Percentiles rank a stretch among this genome's conserved stretches.
phyloP scores from a whole-genome alignment of 2,329 filamentous ascomycete species.

The Xylariaceae sp. region DNA sequence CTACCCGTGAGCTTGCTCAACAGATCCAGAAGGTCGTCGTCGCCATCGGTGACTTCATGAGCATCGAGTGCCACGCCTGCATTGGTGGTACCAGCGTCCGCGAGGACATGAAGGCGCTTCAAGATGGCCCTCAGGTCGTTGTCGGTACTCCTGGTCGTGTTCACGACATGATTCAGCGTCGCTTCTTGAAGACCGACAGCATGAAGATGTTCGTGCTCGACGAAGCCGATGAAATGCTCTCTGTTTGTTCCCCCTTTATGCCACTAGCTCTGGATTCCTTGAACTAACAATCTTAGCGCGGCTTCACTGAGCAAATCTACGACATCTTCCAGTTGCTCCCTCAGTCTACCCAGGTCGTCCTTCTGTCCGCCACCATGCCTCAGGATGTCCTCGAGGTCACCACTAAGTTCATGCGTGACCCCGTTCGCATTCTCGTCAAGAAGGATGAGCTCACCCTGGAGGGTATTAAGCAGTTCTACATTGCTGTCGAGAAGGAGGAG shows the following conservation, averaged over 20 bases:
- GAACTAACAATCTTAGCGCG: slow-evolving; percentile 57
- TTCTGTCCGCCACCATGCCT: slow-evolving; percentile 97
- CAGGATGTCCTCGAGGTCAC: slow-evolving; percentile 99
- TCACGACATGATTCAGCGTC: slow-evolving; percentile 98
- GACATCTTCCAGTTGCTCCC: slow-evolving; percentile 99
- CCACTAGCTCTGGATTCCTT: not conserved
- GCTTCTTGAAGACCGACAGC: slow-evolving; percentile 90
- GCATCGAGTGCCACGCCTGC: slow-evolving; percentile 97
- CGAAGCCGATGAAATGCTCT: slow-evolving; percentile 99
- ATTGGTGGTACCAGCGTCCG: slow-evolving; percentile 97
- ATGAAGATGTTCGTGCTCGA: slow-evolving; percentile 99
- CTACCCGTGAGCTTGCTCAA: slow-evolving; percentile 96
- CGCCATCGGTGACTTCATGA: slow-evolving; percentile 99
- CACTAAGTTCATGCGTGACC: slow-evolving; percentile 99
- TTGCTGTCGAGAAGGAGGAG: slow-evolving; percentile 99
- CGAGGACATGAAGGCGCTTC: slow-evolving; percentile 97
- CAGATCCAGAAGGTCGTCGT: slow-evolving; percentile 99
- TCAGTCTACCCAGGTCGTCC: slow-evolving; percentile 96
- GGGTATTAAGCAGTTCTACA: slow-evolving; percentile 99
- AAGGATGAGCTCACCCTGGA: slow-evolving; percentile 99
- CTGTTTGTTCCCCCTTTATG: slow-evolving; percentile 47
- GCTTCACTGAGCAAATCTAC: slow-evolving; percentile 99
- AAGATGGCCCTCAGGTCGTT: slow-evolving; percentile 93
- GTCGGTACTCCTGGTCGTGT: slow-evolving; percentile 98
- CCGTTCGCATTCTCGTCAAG: slow-evolving; percentile 98